Evolutionary conservation across 2,329 filamentous ascomycete genomes (phyloP).

Genomic region (Calycina marina): DNA sequence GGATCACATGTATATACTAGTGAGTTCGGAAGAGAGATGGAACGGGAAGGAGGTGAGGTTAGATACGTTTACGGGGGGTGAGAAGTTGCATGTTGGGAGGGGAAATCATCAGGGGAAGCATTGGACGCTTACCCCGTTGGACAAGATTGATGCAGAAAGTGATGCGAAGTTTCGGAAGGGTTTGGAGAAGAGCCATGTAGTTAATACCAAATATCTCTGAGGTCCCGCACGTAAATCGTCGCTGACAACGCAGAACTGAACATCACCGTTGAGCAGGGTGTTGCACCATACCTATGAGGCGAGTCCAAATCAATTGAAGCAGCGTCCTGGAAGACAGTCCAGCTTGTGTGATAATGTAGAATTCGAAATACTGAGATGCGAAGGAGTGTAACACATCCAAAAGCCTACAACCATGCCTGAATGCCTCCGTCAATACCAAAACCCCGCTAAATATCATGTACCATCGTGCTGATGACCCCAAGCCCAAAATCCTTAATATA

Average conservation of each 20-base stretch:
- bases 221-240: too few species aligned
- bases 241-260: too few species aligned
- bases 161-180: not conserved
- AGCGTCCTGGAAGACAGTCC: not conserved
- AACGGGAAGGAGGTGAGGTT: not conserved
- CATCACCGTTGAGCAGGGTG: not conserved
- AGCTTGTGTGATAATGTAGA: not conserved
- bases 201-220: too few species aligned
- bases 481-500: conserved; percentile 6
- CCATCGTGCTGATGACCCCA: conserved; percentile 9
- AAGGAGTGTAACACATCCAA: not conserved
- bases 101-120: not conserved
- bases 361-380: not conserved
- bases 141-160: not conserved
- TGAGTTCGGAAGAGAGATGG: not conserved
- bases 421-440: not conserved
- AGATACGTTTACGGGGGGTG: not conserved
- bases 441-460: not conserved
- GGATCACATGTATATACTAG: not conserved
- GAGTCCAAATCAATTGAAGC: too few species aligned
- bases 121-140: not conserved
- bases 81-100: not conserved
- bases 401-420: not conserved
- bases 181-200: not conserved
- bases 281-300: too few species aligned